Evolutionary conservation across 257 asterid genomes (phyloP).

Genomic region (Gentiana macrophylla): DNA sequence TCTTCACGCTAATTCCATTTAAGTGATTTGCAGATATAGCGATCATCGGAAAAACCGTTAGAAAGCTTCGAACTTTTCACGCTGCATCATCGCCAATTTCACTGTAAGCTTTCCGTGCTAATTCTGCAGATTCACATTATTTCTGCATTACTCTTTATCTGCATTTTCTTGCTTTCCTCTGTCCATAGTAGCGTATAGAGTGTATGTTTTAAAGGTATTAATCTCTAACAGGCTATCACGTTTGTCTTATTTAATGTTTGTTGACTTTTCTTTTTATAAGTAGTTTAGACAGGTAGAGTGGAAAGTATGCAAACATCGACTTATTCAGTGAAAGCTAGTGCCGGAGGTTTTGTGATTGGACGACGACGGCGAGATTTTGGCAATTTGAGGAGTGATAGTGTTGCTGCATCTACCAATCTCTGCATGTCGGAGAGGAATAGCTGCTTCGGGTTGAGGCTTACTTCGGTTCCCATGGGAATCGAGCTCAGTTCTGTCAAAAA

Average conservation of each 20-base stretch:
- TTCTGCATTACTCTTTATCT: background rate
- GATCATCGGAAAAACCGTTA: too few relatives aligned
- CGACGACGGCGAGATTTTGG: conserved; percentile 18
- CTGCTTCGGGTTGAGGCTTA: conserved; percentile 35
- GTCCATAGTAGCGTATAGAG: background rate
- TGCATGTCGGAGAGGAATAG: conserved; percentile 27
- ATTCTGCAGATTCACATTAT: conserved; percentile 6
- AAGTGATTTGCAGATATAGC: too few relatives aligned
- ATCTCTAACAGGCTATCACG: conserved; percentile 1
- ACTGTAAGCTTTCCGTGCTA: background rate
- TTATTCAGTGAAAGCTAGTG: conserved; percentile 28
- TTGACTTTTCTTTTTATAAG: conserved; percentile 23
- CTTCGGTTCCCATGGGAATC: conserved; percentile 36
- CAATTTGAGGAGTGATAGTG: conserved; percentile 14
- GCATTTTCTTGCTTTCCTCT: background rate
- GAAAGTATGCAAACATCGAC: conserved; percentile 52
- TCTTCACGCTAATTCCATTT: background rate
- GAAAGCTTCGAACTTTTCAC: background rate
- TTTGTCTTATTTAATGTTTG: conserved; percentile 7
- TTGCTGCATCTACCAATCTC: conserved; percentile 12
- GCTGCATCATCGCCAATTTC: background rate
- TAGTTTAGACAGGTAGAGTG: conserved; percentile 23
- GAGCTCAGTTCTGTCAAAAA: conserved; percentile 26
- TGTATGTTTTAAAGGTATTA: background rate
- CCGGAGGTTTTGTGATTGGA: conserved; percentile 19